phyloP scores from a whole-genome alignment of 345 rosid genomes.

The Eucalyptus shirleyi region DNA sequence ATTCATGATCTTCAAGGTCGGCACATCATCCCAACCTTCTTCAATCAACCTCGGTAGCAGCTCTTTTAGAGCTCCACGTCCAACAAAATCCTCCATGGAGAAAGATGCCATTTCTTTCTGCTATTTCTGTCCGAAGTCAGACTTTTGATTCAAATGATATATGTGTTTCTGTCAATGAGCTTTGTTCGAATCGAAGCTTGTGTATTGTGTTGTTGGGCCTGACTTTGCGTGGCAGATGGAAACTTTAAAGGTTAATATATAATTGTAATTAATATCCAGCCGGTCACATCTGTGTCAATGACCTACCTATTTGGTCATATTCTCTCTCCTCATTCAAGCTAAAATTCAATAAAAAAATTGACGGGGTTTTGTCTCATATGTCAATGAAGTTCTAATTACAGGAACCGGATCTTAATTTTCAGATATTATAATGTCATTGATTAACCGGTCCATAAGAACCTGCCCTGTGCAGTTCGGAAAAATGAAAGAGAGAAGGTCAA shows the following conservation, averaged over 20 bases:
- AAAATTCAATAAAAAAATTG: not conserved
- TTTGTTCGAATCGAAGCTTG: not conserved
- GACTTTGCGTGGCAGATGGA: not conserved
- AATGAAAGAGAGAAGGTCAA: not conserved
- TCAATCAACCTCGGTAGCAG: conserved; percentile 44
- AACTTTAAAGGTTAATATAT: not conserved
- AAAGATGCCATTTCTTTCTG: conserved; percentile 36
- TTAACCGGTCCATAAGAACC: not conserved
- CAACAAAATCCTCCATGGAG: conserved; percentile 50
- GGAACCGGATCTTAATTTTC: not conserved
- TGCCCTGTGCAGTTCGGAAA: not conserved
- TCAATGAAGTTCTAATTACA: not conserved
- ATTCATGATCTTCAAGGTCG: conserved; percentile 57
- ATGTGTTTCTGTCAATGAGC: not conserved
- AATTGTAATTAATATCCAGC: not conserved
- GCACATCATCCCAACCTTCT: conserved; percentile 75
- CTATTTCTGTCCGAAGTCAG: not conserved
- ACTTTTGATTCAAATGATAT: not conserved
- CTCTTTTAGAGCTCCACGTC: conserved; percentile 31
- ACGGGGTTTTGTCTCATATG: not conserved
- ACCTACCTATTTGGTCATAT: not conserved
- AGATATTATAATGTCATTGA: not conserved
- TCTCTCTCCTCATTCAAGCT: not conserved
- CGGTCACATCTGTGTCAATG: not conserved
- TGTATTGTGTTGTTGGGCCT: not conserved